Evolutionary conservation across 1,284 basidiomycete genomes (phyloP).

Genomic region (Paramarasmius palmivorus): DNA sequence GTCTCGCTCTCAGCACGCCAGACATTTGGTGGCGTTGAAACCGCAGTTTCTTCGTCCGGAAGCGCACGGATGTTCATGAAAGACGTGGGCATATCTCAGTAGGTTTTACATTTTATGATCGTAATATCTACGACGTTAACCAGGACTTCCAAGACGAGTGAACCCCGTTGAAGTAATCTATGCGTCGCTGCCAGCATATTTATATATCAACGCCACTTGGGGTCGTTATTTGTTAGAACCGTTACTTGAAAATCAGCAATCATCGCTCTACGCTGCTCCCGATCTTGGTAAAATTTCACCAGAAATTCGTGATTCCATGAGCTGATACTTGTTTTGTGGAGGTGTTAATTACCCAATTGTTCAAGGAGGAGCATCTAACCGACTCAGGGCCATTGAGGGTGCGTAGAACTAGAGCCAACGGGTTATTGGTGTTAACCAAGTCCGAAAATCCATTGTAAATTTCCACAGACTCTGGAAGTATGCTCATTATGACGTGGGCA

Average conservation of each 20-base stretch:
- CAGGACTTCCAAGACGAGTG: neutral
- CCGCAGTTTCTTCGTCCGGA: constrained; percentile 7
- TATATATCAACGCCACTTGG: constrained; percentile 46
- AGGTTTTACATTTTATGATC: neutral
- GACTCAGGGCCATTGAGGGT: constrained; percentile 25
- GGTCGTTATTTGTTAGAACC: constrained; percentile 44
- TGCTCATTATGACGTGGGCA: constrained; percentile 40
- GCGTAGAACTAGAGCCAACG: constrained; percentile 4
- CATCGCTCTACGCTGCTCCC: constrained; percentile 25
- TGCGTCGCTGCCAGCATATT: constrained; percentile 44
- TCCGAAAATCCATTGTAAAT: neutral
- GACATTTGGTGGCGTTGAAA: constrained; percentile 30
- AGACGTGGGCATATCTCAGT: neutral
- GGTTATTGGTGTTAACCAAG: too few species aligned
- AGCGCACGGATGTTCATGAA: neutral
- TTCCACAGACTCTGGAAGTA: constrained; percentile 34
- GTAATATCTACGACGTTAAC: neutral
- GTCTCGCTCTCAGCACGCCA: constrained; percentile 42
- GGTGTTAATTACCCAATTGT: constrained; percentile 13
- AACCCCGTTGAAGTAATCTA: constrained; percentile 32
- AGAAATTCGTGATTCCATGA: neutral
- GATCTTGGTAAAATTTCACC: constrained; percentile 37
- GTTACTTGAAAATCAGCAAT: constrained; percentile 41
- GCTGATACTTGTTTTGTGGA: neutral
- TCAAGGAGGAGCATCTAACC: constrained; percentile 15